Conservation (phyloP, 2,329 filamentous ascomycete species). For the Penicillium sp. region DNA sequence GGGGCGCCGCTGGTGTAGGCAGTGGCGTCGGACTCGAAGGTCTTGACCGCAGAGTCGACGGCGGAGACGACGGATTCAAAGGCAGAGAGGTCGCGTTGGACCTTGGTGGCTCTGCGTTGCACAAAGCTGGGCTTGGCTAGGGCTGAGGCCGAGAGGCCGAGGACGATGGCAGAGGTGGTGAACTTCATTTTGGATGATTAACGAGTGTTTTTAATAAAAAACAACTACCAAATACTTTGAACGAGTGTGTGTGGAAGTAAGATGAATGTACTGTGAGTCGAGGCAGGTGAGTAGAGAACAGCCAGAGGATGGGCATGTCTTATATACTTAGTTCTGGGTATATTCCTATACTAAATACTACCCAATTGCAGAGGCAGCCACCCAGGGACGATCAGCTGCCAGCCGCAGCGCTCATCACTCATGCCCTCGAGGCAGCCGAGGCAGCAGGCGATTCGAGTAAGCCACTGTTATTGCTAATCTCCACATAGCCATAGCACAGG, state of each 20-base stretch:
- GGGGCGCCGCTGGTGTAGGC: conserved; percentile 23
- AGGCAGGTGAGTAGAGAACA: neutral
- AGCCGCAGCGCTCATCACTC: neutral
- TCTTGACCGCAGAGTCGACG: conserved; percentile 18
- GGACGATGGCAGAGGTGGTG: conserved; percentile 11
- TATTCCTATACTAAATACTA: no score
- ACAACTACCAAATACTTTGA: conserved; percentile 1
- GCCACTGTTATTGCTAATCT: neutral
- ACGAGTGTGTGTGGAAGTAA: conserved; percentile 9
- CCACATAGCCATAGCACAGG: neutral
- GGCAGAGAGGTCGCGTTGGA: conserved; percentile 12
- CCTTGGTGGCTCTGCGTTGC: conserved; percentile 8
- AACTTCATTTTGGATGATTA: conserved; percentile 17
- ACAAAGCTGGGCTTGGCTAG: conserved; percentile 13
- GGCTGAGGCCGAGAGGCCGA: conserved; percentile 15
- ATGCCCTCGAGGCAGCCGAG: conserved; percentile 2
- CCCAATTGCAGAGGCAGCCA: no score
- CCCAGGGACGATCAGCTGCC: conserved; percentile 8
- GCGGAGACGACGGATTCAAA: conserved; percentile 11
- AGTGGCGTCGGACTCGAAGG: conserved; percentile 22
- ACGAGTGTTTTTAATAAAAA: conserved; percentile 14
- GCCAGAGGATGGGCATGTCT: neutral
- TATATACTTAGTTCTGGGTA: conserved; percentile 3
- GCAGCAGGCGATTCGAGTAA: neutral
- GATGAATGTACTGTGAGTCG: neutral